Conservation (phyloP, 2,329 filamentous ascomycete species). For the Trichoderma guizhouense region DNA sequence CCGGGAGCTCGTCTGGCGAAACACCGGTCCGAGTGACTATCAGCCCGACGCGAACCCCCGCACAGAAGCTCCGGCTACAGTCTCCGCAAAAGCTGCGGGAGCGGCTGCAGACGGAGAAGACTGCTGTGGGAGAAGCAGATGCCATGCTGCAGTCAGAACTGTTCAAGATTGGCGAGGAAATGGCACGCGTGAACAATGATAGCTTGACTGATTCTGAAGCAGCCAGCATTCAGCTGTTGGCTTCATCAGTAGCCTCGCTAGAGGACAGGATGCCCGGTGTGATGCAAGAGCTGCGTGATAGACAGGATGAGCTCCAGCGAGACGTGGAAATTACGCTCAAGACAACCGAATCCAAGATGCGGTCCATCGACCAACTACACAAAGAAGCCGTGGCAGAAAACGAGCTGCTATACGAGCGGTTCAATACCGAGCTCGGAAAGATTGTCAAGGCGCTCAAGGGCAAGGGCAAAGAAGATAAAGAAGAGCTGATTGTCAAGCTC, state of each 20-base stretch:
- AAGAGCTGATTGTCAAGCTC: slow-evolving; percentile 69
- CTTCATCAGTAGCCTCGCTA: slow-evolving; percentile 59
- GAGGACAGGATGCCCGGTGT: slow-evolving; percentile 63
- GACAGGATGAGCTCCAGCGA: slow-evolving; percentile 60
- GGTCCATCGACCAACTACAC: slow-evolving; percentile 83
- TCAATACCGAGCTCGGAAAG: slow-evolving; percentile 85
- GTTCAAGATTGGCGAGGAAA: slow-evolving; percentile 74
- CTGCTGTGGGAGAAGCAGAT: slow-evolving; percentile 67
- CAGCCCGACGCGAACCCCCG: slow-evolving; percentile 33
- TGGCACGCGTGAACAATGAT: slow-evolving; percentile 55
- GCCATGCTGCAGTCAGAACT: slow-evolving; percentile 70
- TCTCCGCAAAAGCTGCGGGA: slow-evolving; percentile 76
- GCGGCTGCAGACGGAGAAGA: slow-evolving; percentile 78
- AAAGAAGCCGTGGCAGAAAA: slow-evolving; percentile 87
- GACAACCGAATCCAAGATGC: slow-evolving; percentile 73
- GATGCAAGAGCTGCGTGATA: slow-evolving; percentile 56
- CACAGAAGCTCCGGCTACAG: slow-evolving; percentile 62
- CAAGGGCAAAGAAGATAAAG: slow-evolving; percentile 72
- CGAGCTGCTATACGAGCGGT: slow-evolving; percentile 84
- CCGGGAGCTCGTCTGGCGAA: slow-evolving; percentile 27
- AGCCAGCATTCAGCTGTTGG: slow-evolving; percentile 47
- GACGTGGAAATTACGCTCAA: slow-evolving; percentile 71
- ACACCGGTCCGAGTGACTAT: slow-evolving; percentile 23
- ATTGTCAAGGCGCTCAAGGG: slow-evolving; percentile 72
- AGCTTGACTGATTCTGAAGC: slow-evolving; percentile 30